A percentile compares a stretch with the other conserved stretches of the same genome.
Evolutionary conservation across 2,329 filamentous ascomycete species (phyloP).

Genomic region (Pseudogymnoascus sp.): DNA sequence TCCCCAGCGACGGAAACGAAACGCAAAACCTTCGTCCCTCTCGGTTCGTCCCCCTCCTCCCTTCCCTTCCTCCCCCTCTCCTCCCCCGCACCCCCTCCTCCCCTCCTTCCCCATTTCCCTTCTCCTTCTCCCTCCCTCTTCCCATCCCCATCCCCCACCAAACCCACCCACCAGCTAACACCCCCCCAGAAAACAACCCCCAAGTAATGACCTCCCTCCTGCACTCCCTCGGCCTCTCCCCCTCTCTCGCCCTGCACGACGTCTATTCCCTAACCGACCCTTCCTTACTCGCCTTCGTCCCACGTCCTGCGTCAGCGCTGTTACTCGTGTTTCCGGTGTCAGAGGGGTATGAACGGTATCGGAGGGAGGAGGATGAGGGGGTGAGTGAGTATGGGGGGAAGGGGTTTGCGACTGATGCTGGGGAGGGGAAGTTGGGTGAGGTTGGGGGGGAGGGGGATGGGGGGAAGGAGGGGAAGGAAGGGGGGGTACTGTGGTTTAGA

Average conservation of each 20-base stretch:
- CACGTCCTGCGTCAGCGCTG: constrained; percentile 78
- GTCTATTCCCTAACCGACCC: constrained; percentile 86
- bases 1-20: background rate
- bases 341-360: constrained; percentile 69
- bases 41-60: constrained; percentile 8
- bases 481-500: constrained; percentile 86
- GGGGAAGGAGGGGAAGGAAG: constrained; percentile 49
- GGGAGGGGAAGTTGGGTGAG: no score
- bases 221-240: constrained; percentile 72
- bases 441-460: constrained; percentile 48
- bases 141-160: no score
- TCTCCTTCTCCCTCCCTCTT: no score
- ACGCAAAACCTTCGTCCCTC: constrained; percentile 1
- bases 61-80: no score
- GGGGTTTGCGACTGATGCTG: no score
- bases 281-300: constrained; percentile 75
- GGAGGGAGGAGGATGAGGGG: constrained; percentile 62
- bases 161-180: no score
- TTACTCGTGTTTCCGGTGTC: constrained; percentile 87
- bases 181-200: constrained; percentile 51
- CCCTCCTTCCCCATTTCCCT: no score
- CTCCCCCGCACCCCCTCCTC: no score
- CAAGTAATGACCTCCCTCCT: constrained; percentile 79
- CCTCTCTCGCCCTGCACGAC: constrained; percentile 70
- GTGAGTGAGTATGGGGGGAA: constrained; percentile 56